These are phyloP conservation scores for Hevea brasiliensis DNA, from an alignment of 345 rosid genomes.

Conservation along the genomic window DNA sequence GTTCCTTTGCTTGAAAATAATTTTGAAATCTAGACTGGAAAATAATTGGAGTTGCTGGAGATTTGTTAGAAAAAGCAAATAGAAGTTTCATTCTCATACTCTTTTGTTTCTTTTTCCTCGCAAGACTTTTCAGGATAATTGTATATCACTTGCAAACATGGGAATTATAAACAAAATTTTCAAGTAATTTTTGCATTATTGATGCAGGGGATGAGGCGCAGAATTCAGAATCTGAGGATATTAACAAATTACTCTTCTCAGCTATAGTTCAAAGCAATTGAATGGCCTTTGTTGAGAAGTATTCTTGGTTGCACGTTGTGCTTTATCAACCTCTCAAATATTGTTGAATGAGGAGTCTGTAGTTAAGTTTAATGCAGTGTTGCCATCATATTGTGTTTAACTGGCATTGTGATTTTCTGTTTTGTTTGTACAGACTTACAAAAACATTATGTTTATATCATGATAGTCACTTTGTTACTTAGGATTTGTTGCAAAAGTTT, in stretches of 20 bases:
- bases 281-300: not conserved
- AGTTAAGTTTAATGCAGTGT: not conserved
- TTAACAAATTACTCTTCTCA: constrained; percentile 76
- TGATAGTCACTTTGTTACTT: not conserved
- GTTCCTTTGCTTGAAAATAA: not conserved
- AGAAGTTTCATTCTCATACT: not conserved
- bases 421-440: not conserved
- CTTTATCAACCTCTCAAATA: not conserved
- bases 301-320: not conserved
- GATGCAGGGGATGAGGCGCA: constrained; percentile 53
- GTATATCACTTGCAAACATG: not conserved
- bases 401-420: not conserved
- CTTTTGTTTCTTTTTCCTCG: not conserved
- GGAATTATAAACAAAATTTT: not conserved
- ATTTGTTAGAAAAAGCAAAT: not conserved
- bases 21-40: not conserved
- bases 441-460: not conserved
- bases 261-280: constrained; percentile 58
- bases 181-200: constrained; percentile 2
- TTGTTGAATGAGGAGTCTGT: not conserved
- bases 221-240: constrained; percentile 55
- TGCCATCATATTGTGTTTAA: not conserved
- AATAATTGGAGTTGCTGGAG: not conserved
- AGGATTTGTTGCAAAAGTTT: too few species aligned
- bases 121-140: not conserved